Percentiles rank a stretch among this genome's conserved stretches.
Evolutionary conservation across 495 filamentous ascomycete genomes (phyloP).

Genomic region (Hypoxylon lienhwacheense): DNA sequence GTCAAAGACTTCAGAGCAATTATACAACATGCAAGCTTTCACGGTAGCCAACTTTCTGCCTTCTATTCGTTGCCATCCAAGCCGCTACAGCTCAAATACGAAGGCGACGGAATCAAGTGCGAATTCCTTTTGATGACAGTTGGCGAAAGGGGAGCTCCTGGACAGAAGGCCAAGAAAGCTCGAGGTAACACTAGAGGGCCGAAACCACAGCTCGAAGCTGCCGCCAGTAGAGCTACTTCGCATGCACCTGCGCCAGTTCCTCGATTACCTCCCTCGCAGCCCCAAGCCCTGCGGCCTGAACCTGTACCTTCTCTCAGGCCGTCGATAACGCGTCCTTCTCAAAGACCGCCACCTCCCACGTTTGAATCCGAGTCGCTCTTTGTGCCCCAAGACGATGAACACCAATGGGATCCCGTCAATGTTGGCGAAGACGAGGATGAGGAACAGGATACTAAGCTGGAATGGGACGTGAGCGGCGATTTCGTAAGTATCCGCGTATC

Average conservation of each 20-base stretch:
- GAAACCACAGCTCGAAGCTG: slow-evolving; percentile 42
- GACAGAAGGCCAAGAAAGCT: slow-evolving; percentile 46
- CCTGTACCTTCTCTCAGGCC: slow-evolving; percentile 38
- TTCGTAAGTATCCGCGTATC: slow-evolving; percentile 42
- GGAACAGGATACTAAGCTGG: slow-evolving; percentile 57
- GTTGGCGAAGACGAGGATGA: slow-evolving; percentile 71
- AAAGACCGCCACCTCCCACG: slow-evolving; percentile 61
- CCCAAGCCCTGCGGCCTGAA: slow-evolving; percentile 24
- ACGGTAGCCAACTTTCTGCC: slow-evolving; percentile 70
- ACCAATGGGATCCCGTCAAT: slow-evolving; percentile 81
- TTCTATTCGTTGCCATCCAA: slow-evolving; percentile 76
- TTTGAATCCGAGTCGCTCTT: slow-evolving; percentile 76
- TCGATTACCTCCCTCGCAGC: slow-evolving; percentile 9
- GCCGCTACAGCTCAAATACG: slow-evolving; percentile 83
- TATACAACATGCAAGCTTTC: slow-evolving; percentile 77
- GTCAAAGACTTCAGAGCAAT: slow-evolving; percentile 95
- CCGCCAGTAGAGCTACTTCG: slow-evolving; percentile 43
- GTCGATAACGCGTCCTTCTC: slow-evolving; percentile 41
- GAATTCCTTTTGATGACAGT: slow-evolving; percentile 96
- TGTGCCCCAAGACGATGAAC: slow-evolving; percentile 71
- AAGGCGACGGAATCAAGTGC: slow-evolving; percentile 69
- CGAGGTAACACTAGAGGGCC: slow-evolving; percentile 36
- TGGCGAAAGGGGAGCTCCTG: slow-evolving; percentile 63
- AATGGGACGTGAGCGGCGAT: slow-evolving; percentile 75
- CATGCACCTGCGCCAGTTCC: slow-evolving; percentile 33